phyloP scores from a whole-genome alignment of 225 moss, liverwort and hornwort species.

The Thuidium tamariscinum region DNA sequence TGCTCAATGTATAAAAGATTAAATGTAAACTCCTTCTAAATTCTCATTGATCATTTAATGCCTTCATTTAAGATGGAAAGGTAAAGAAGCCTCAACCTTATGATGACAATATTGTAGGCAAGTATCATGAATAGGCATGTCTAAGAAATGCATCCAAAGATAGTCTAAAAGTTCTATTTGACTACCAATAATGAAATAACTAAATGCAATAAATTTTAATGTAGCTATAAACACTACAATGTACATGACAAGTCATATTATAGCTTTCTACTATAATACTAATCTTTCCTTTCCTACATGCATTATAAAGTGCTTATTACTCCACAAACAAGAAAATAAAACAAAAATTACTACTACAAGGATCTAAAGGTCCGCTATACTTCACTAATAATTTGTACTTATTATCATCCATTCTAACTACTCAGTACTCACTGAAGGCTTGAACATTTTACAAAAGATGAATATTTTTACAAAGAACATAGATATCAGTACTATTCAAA shows the following conservation, averaged over 20 bases:
- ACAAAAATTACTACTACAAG: background rate
- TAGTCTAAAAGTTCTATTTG: background rate
- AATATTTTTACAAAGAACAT: background rate
- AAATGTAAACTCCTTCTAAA: no score
- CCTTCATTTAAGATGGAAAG: no score
- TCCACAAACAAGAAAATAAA: background rate
- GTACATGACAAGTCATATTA: background rate
- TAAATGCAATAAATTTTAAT: background rate
- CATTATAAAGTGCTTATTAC: background rate
- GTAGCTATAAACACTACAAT: background rate
- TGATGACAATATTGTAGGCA: no score
- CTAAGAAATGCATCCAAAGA: background rate
- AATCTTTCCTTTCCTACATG: background rate
- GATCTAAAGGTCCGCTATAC: background rate
- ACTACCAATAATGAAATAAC: background rate
- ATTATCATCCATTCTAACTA: fast-evolving
- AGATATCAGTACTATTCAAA: background rate
- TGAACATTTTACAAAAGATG: background rate
- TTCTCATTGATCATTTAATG: no score
- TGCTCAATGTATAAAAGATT: no score
- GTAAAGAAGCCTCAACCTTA: no score
- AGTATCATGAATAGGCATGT: no score
- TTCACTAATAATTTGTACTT: background rate
- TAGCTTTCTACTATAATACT: background rate
- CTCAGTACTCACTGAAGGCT: background rate